Evolutionary conservation across 768 basidiomycete genomes (phyloP).

Genomic region (Boletus huronensis): DNA sequence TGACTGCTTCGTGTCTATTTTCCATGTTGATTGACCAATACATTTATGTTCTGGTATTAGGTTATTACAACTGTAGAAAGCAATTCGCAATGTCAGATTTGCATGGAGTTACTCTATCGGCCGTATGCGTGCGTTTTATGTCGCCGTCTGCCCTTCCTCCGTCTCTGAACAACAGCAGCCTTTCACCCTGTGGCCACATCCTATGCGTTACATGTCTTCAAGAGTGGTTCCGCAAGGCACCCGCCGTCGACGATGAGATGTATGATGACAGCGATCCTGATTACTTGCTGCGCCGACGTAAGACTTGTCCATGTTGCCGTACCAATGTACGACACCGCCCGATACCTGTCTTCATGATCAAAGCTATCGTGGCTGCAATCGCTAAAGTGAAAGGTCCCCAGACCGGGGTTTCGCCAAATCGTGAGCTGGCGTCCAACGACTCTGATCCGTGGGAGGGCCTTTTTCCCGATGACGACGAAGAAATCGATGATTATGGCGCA

Average conservation of each 20-base stretch:
- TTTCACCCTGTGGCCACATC: constrained; percentile 77
- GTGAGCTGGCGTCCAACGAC: constrained; percentile 35
- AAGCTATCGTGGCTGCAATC: constrained; percentile 51
- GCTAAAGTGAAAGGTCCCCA: constrained; percentile 38
- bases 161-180: constrained; percentile 35
- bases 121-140: constrained; percentile 59
- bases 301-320: constrained; percentile 74
- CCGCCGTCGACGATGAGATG: constrained; percentile 46
- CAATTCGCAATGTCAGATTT: constrained; percentile 70
- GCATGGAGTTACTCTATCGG: constrained; percentile 62
- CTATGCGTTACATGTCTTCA: constrained; percentile 70
- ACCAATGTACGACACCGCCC: constrained; percentile 54
- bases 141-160: neutral
- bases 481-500: constrained; percentile 34
- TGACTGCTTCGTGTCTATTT: neutral
- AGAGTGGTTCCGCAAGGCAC: constrained; percentile 75
- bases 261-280: constrained; percentile 37
- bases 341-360: constrained; percentile 66
- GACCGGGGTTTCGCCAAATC: constrained; percentile 16
- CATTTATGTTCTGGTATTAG: constrained; percentile 29
- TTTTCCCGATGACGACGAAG: constrained; percentile 48
- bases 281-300: constrained; percentile 55
- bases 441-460: constrained; percentile 72
- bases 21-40: neutral
- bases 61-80: constrained; percentile 53